A percentile compares a stretch with the other conserved stretches of the same genome.
These are phyloP conservation scores for Alloteropsis semialata DNA, from an alignment of 176 grass and related monocot species.

Conservation along the genomic window DNA sequence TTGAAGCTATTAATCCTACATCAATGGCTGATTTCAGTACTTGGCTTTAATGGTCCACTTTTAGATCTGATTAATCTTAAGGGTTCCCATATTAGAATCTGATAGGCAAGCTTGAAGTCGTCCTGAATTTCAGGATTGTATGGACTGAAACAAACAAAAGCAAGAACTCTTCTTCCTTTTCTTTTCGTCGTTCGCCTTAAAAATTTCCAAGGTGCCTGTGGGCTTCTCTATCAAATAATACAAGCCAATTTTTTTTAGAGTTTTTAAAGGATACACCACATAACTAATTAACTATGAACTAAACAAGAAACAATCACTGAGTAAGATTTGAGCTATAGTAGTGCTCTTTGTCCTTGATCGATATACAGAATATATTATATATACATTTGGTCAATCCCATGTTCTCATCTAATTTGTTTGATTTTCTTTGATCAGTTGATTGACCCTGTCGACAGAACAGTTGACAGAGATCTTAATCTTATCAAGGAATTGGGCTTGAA, in stretches of 20 bases:
- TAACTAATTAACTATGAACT: constrained; percentile 1
- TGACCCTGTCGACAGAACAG: constrained; percentile 80
- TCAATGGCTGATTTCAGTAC: not conserved
- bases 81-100: not conserved
- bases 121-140: not conserved
- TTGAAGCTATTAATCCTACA: not conserved
- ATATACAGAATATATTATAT: not conserved
- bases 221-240: not conserved
- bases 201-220: not conserved
- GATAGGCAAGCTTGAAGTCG: not conserved
- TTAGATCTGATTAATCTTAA: not conserved
- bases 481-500: constrained; percentile 90
- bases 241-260: not conserved
- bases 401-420: constrained; percentile 22
- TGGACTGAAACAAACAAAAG: not conserved
- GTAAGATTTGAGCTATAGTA: not conserved
- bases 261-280: not conserved
- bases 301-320: not conserved
- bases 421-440: constrained; percentile 50
- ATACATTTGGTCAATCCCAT: not conserved
- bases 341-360: not conserved
- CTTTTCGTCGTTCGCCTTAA: not conserved
- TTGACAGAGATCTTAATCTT: constrained; percentile 82
- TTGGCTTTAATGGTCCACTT: not conserved
- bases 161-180: not conserved